A percentile compares a stretch with the other conserved stretches of the same genome.
phyloP scores from a whole-genome alignment of 2,329 filamentous ascomycete species.

The Emericellopsis atlantica region DNA sequence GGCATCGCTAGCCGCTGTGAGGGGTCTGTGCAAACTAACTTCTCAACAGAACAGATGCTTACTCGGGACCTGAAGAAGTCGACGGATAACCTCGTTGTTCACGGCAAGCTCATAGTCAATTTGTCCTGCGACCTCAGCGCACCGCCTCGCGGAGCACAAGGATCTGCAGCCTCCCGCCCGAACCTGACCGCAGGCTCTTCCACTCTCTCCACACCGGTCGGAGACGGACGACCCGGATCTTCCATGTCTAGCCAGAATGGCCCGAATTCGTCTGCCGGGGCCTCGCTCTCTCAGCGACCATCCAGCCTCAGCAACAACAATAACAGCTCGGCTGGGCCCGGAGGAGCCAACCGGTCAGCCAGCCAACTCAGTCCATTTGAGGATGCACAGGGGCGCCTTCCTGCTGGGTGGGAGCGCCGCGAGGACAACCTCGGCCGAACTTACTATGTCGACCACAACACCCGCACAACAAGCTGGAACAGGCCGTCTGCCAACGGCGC shows the following conservation, averaged over 20 bases:
- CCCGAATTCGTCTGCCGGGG: slow-evolving; percentile 23
- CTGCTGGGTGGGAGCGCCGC: slow-evolving; percentile 87
- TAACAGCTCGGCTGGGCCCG: slow-evolving; percentile 13
- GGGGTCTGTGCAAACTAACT: neutral
- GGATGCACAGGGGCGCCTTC: slow-evolving; percentile 85
- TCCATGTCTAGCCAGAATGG: slow-evolving; percentile 38
- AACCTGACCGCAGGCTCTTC: slow-evolving; percentile 29
- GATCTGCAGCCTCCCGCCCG: slow-evolving; percentile 29
- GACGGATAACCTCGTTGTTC: slow-evolving; percentile 92
- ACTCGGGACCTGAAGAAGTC: slow-evolving; percentile 95
- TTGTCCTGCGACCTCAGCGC: slow-evolving; percentile 77
- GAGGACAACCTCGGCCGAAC: slow-evolving; percentile 92
- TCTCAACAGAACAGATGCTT: slow-evolving; percentile 81
- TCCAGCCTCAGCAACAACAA: slow-evolving; percentile 28
- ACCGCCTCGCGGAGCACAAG: slow-evolving; percentile 44
- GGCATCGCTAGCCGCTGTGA: neutral
- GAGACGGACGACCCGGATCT: slow-evolving; percentile 38
- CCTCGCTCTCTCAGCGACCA: slow-evolving; percentile 30
- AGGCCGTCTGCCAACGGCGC: slow-evolving; percentile 71
- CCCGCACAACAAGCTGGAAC: slow-evolving; percentile 91
- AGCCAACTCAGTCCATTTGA: slow-evolving; percentile 76
- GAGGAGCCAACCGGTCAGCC: slow-evolving; percentile 16
- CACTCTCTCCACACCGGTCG: slow-evolving; percentile 26
- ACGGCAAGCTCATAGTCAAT: slow-evolving; percentile 95
- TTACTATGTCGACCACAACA: slow-evolving; percentile 98